These are phyloP conservation scores for Penicillium griseofulvum DNA, from an alignment of 2,329 filamentous ascomycete species.

Conservation along the genomic window DNA sequence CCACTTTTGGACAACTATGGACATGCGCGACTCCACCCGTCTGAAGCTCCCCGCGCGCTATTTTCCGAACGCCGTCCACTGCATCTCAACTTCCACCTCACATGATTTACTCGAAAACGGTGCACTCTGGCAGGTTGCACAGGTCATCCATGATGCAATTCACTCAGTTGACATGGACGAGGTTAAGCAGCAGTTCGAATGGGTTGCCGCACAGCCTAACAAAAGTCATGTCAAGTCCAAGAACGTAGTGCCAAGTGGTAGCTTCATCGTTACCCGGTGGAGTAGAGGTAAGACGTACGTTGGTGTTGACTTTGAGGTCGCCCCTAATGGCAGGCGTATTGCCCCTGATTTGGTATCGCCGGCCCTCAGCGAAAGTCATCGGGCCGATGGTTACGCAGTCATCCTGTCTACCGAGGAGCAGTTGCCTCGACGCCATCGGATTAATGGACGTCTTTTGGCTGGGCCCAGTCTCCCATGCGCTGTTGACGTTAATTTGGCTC, in stretches of 20 bases:
- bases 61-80: background rate
- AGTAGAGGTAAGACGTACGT: background rate
- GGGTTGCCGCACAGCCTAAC: constrained; percentile 3
- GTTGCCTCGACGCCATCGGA: background rate
- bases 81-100: background rate
- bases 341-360: background rate
- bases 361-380: background rate
- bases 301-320: background rate
- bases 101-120: background rate
- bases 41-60: background rate
- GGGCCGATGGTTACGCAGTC: background rate
- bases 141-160: background rate
- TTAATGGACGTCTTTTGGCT: background rate
- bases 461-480: background rate
- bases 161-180: background rate
- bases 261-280: background rate
- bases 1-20: background rate
- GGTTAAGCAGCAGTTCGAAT: background rate
- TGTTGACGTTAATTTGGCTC: background rate
- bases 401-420: constrained; percentile 2
- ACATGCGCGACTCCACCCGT: constrained; percentile 1
- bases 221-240: background rate
- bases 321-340: background rate
- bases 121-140: background rate
- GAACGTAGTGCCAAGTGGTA: background rate